phyloP scores from a whole-genome alignment of 306 rosid species.

The Prunus mume region DNA sequence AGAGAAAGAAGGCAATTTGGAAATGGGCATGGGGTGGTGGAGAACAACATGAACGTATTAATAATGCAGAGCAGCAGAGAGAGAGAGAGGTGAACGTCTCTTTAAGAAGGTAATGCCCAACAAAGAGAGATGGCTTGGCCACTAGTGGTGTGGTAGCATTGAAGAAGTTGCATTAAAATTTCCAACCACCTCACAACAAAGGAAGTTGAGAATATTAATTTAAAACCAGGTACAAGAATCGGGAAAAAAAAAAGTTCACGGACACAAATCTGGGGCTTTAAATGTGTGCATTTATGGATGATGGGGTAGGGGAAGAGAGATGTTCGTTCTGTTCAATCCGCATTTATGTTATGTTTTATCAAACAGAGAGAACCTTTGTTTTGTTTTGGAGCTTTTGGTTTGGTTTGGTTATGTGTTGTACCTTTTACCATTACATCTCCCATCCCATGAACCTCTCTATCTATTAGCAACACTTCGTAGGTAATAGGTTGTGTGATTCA shows the following conservation, averaged over 20 bases:
- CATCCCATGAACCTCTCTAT: slow-evolving; percentile 25
- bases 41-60: slow-evolving; percentile 1
- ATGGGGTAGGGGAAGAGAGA: slow-evolving; percentile 53
- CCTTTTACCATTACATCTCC: neutral
- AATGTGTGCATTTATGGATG: slow-evolving; percentile 64
- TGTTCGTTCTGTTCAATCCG: slow-evolving; percentile 75
- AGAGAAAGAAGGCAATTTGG: slow-evolving; percentile 7
- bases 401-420: slow-evolving; percentile 7
- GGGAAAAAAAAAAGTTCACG: slow-evolving; percentile 40
- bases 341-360: slow-evolving; percentile 46
- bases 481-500: slow-evolving; percentile 37
- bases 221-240: slow-evolving; percentile 60
- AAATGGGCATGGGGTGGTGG: neutral
- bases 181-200: slow-evolving; percentile 63
- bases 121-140: slow-evolving; percentile 10
- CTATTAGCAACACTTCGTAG: slow-evolving; percentile 33
- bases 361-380: slow-evolving; percentile 34
- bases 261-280: slow-evolving; percentile 74
- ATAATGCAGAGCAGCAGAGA: slow-evolving; percentile 4
- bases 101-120: slow-evolving; percentile 11
- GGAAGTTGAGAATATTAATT: slow-evolving; percentile 82
- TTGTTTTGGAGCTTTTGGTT: slow-evolving; percentile 16
- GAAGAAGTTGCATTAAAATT: slow-evolving; percentile 73
- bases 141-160: slow-evolving; percentile 46
- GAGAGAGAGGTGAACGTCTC: neutral